Percentiles rank a stretch among this genome's conserved stretches.
Conservation (phyloP, 1,284 basidiomycete species). For the Erythrobasidium hasegawianum region DNA sequence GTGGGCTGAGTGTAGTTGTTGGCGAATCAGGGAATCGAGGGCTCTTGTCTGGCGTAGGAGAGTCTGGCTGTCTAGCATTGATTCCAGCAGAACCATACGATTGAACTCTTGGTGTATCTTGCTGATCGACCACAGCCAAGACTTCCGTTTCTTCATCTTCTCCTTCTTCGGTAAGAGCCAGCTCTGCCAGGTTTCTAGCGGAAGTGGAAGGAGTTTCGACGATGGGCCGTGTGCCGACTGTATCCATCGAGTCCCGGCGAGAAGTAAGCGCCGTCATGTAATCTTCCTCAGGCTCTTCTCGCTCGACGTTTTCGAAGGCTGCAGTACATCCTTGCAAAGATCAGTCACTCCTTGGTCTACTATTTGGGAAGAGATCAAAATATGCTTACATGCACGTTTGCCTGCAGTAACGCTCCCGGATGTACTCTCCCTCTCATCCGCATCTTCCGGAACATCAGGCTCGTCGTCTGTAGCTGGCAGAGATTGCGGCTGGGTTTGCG, state of each 20-base stretch:
- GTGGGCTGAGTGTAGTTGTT: neutral
- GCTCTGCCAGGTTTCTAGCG: neutral
- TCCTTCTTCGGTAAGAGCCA: conserved; percentile 3
- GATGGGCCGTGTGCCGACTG: conserved; percentile 1
- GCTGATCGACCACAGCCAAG: conserved; percentile 14
- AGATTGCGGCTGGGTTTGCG: conserved; percentile 6
- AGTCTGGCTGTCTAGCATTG: conserved; percentile 13
- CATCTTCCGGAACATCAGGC: conserved; percentile 22
- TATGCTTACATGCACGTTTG: neutral
- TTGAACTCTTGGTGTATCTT: conserved; percentile 6
- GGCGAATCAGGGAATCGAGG: neutral
- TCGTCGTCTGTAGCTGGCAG: neutral
- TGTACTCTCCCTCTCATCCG: neutral
- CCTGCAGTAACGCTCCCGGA: neutral
- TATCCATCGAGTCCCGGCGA: conserved; percentile 28
- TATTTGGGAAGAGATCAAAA: neutral
- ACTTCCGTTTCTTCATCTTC: conserved; percentile 33
- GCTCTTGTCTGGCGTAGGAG: conserved; percentile 24
- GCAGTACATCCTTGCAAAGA: neutral
- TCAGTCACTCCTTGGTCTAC: neutral
- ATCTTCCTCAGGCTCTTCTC: conserved; percentile 28
- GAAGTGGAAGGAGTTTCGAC: neutral
- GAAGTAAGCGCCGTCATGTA: conserved; percentile 33
- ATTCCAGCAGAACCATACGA: neutral
- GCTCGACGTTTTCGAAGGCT: neutral